Base-by-base conservation (phyloP, 352 stramenopile species). In the Elongisporangium anandrum region DNA sequence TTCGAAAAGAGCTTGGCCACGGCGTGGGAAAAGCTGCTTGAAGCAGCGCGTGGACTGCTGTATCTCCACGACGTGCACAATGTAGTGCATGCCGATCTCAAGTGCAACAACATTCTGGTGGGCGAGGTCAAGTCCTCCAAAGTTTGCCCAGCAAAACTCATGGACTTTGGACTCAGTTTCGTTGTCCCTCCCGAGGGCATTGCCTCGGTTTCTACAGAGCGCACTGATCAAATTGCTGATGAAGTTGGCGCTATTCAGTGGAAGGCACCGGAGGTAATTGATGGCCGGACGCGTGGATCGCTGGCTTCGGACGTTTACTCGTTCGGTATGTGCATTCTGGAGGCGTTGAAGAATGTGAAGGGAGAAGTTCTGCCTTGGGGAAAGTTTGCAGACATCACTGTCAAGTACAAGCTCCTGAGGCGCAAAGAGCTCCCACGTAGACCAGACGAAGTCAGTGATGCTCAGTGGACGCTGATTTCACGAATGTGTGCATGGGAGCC, bases 61-160 rank as follows among this genome's bases (percentile, higher is more conserved):
- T 87, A 79, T 51, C 52, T 95, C 12, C 84, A 95, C 60, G 24
- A 24, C 1, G 22, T 50, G 9, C 64, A 75, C 1, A 66, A 64
- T 2, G 57, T 87, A 7, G 64, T 93, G 21, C 87, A 96, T 54
- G 77, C 87, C 13, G 87, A 87, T 16, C 71, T 96, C 10, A 96
- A 96, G 60, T 81, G 79, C 24, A 77, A 63, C 13, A 96, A 96
- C 59, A 70, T 95, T 45, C 52, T 92, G 17, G 75, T 84, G 7
- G 64, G 69, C 16, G 49, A 41, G 4, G 7, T 7, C 4, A 48
- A 58, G 2, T 34, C 24, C 7, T 3, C 24, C 20, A 45, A 60
- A 16, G n/a, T 56, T 20, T 3, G 20, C 3, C 56, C 21, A 21
- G 57, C 63, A 1, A 75, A 76, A 52, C 22, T 79, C 0, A 52